Conservation (phyloP, 2,329 filamentous ascomycete genomes). For the Xylariaceae sp. region DNA sequence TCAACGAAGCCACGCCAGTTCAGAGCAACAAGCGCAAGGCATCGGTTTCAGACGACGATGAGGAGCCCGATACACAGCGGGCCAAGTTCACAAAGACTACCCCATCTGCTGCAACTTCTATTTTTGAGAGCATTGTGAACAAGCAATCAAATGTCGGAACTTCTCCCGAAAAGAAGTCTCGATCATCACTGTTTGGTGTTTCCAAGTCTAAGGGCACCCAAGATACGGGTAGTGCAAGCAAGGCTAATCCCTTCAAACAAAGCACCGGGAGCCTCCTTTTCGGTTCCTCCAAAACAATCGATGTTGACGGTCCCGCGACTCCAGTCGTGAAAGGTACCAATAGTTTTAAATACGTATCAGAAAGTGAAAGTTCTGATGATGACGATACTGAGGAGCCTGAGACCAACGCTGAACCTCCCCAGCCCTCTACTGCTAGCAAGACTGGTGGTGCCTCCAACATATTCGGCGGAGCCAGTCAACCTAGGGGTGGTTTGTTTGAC, state of each 20-base stretch:
- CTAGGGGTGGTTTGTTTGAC: slow-evolving; percentile 31
- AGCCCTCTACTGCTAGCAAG: slow-evolving; percentile 32
- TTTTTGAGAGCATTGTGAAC: slow-evolving; percentile 55
- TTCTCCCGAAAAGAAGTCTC: slow-evolving; percentile 26
- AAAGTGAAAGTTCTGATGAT: slow-evolving; percentile 47
- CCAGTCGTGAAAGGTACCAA: slow-evolving; percentile 37
- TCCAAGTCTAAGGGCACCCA: slow-evolving; percentile 21
- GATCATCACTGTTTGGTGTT: slow-evolving; percentile 18
- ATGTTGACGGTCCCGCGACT: slow-evolving; percentile 5
- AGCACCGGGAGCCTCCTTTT: slow-evolving; percentile 38
- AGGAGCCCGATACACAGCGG: slow-evolving; percentile 43
- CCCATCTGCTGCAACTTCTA: slow-evolving; percentile 49
- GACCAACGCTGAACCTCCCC: slow-evolving; percentile 39
- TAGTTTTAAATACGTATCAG: slow-evolving; percentile 57
- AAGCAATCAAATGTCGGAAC: slow-evolving; percentile 36
- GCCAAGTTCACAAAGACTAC: slow-evolving; percentile 48
- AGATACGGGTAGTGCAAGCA: slow-evolving; percentile 31
- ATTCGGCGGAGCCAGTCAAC: slow-evolving; percentile 23
- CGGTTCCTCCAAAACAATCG: slow-evolving; percentile 35
- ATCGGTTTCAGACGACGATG: slow-evolving; percentile 35
- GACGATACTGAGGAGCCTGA: slow-evolving; percentile 44
- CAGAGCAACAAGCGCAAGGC: slow-evolving; percentile 52
- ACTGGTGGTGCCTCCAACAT: slow-evolving; percentile 19
- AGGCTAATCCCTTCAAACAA: slow-evolving; percentile 32
- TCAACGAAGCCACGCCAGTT: slow-evolving; percentile 32